Conservation (phyloP, 805 yeast species). For the Danielozyma ontarioensis region DNA sequence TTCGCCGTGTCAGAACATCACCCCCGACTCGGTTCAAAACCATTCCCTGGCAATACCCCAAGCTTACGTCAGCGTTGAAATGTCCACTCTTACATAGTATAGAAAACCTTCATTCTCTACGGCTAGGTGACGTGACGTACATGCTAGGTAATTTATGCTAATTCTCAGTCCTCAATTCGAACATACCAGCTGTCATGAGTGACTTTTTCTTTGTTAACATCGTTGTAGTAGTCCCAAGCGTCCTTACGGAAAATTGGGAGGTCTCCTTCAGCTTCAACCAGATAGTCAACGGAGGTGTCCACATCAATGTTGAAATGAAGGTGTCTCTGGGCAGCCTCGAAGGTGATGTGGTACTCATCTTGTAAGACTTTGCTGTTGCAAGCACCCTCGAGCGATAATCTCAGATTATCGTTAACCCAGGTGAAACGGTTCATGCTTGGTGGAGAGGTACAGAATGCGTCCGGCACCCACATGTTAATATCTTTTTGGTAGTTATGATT, state of each 20-base stretch:
- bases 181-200: slow-evolving; percentile 17
- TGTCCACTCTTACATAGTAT: too few species aligned
- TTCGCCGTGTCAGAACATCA: too few species aligned
- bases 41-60: too few species aligned
- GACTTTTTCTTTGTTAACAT: slow-evolving; percentile 11
- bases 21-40: too few species aligned
- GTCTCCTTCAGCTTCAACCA: slow-evolving; percentile 19
- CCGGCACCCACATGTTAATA: slow-evolving; percentile 43
- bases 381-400: slow-evolving; percentile 33
- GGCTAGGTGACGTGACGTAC: too few species aligned
- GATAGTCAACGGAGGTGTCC: slow-evolving; percentile 19
- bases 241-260: slow-evolving; percentile 39
- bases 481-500: slow-evolving; percentile 38
- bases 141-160: too few species aligned
- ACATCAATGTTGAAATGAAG: slow-evolving; percentile 14
- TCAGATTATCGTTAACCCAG: slow-evolving; percentile 13
- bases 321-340: slow-evolving; percentile 21
- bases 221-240: slow-evolving; percentile 27
- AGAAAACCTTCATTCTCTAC: too few species aligned
- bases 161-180: too few species aligned
- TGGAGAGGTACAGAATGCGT: slow-evolving; percentile 27
- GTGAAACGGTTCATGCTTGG: slow-evolving; percentile 14
- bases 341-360: slow-evolving; percentile 32
- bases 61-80: too few species aligned
- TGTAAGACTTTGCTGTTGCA: slow-evolving; percentile 29